Conservation (phyloP, 495 filamentous ascomycete genomes). For the Letharia columbiana region DNA sequence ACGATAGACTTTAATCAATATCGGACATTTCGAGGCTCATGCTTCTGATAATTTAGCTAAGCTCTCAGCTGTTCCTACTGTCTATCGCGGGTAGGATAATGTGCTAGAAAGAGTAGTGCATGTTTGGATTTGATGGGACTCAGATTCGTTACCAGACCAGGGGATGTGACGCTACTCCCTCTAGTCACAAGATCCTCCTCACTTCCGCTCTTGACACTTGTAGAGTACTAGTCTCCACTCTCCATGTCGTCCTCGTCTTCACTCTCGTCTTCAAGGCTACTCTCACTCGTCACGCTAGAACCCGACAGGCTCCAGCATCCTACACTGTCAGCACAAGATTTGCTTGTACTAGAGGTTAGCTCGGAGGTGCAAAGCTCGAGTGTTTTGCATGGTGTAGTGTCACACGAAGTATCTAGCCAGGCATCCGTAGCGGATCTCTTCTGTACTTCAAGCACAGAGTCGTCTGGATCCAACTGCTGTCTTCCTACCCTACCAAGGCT, state of each 20-base stretch:
- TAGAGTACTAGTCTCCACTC: neutral
- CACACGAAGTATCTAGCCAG: neutral
- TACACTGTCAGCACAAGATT: neutral
- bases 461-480: neutral
- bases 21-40: neutral
- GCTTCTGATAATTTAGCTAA: neutral
- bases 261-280: neutral
- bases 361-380: neutral
- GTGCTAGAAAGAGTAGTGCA: neutral
- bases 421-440: slow-evolving; percentile 4
- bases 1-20: neutral
- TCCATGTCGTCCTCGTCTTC: neutral
- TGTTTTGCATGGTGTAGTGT: neutral
- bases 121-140: neutral
- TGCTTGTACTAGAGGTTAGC: neutral
- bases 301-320: neutral
- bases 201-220: neutral
- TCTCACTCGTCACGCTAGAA: slow-evolving; percentile 3
- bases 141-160: neutral
- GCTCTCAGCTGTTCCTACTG: neutral
- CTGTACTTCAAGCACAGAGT: neutral
- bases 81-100: neutral
- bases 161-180: neutral
- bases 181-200: neutral
- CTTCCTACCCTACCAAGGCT: neutral